Evolutionary conservation across 441 rosid species (phyloP).

Genomic region (Pelargonium fulgidum): DNA sequence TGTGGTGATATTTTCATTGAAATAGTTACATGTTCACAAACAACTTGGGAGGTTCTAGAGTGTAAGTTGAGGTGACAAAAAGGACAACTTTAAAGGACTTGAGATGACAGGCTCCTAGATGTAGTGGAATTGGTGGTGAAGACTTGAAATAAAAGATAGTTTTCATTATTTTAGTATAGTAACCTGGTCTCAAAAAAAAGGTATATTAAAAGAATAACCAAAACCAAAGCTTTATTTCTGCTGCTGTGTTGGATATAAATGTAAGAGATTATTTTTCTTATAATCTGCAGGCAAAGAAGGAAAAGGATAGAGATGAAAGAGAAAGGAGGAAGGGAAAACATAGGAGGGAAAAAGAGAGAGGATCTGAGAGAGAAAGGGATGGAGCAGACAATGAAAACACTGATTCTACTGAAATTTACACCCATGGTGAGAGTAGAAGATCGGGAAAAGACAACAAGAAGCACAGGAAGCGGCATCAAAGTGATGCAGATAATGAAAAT

Average conservation of each 20-base stretch:
- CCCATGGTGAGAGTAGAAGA: slow-evolving; percentile 33
- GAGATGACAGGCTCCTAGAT: neutral
- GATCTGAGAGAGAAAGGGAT: slow-evolving; percentile 38
- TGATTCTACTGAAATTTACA: slow-evolving; percentile 31
- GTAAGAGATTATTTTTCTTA: neutral
- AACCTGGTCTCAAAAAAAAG: neutral
- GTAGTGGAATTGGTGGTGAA: neutral
- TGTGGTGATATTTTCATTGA: too few relatives aligned
- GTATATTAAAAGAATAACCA: neutral
- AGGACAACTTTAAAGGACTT: too few relatives aligned
- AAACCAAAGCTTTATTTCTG: neutral
- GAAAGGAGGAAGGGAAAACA: slow-evolving; percentile 42
- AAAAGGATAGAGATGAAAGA: slow-evolving; percentile 45
- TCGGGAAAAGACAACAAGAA: slow-evolving; percentile 42
- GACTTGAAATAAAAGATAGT: neutral
- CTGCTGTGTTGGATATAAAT: neutral
- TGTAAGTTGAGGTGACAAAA: too few relatives aligned
- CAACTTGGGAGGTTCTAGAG: too few relatives aligned
- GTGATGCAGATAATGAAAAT: slow-evolving; percentile 33
- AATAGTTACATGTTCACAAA: too few relatives aligned
- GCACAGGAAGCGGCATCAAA: slow-evolving; percentile 40
- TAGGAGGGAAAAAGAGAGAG: slow-evolving; percentile 49
- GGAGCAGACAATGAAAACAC: slow-evolving; percentile 30
- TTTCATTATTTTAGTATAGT: neutral
- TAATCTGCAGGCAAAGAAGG: slow-evolving; percentile 42